A percentile compares a stretch with the other conserved stretches of the same genome.
Conservation (phyloP, 2,329 filamentous ascomycete genomes). For the Verticillium nonalfalfae region DNA sequence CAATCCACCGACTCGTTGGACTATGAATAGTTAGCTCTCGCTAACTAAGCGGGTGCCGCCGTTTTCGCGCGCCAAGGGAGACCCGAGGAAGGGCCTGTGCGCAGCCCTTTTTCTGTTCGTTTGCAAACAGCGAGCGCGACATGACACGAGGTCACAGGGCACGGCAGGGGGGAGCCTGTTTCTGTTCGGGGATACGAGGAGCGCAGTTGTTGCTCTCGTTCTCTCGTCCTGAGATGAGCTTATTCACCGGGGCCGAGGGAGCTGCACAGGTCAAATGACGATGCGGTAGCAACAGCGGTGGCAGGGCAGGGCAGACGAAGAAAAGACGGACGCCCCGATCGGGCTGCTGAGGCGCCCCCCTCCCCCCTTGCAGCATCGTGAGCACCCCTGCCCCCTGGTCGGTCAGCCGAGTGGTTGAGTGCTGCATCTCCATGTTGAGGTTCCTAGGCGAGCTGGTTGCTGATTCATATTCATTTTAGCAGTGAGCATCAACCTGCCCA, state of each 20-base stretch:
- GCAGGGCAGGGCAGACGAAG: too few relatives aligned
- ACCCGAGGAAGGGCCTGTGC: not conserved
- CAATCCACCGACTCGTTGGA: too few relatives aligned
- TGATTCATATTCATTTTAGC: too few relatives aligned
- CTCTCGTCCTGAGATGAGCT: not conserved
- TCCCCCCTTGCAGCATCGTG: not conserved
- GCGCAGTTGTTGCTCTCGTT: not conserved
- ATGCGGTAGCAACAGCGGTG: too few relatives aligned
- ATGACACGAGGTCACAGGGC: not conserved
- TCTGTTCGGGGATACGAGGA: not conserved
- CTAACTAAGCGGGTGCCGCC: not conserved
- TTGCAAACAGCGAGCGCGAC: not conserved
- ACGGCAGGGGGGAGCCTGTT: not conserved
- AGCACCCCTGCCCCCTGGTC: not conserved
- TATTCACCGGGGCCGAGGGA: not conserved
- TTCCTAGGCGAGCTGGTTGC: too few relatives aligned
- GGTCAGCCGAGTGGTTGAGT: not conserved
- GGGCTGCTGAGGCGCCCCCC: not conserved
- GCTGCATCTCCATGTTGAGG: not conserved
- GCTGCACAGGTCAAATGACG: too few relatives aligned
- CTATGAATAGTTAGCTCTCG: not conserved
- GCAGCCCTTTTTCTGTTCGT: not conserved
- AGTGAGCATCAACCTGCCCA: too few relatives aligned
- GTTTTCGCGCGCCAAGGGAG: not conserved
- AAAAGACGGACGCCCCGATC: not conserved